Base-by-base conservation (phyloP, 192 early-diverging fungal genomes). In the Podila horticola region DNA sequence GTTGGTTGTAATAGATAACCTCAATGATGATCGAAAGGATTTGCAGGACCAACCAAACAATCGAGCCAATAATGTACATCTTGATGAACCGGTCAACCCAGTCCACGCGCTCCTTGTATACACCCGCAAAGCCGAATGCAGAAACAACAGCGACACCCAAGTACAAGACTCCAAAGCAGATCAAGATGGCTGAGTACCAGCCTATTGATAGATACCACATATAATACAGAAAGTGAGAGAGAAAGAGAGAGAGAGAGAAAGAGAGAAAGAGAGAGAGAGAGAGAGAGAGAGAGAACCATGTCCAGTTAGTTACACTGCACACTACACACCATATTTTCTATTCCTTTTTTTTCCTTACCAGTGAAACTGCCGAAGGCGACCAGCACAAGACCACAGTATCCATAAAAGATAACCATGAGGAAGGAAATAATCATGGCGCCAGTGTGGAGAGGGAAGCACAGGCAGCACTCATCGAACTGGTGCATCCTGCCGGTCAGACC, bases 391-490 rank as follows among this genome's bases (percentile, higher is more conserved):
- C 77, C 77, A 31, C 61, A 73, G 57, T 49, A 66, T 60, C 77
- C 77, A 63, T 81, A 81, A 45, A 73, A 73, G 28, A 81, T 60
- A 38, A 58, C 5, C 71, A 73, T 73, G 29, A 81, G 31, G 15
- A 41, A 22, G 8, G 71, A 26, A 20, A 81, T 69, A 48, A 73
- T 66, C 77, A 81, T 58, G 62, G 66, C 77, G 28, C 77, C 77
- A 5, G 77, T 73, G 67, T 81, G 71, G 19, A 81, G 52, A 3
- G 77, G 77, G 30, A 81, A 15, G 58, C 52, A 68, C 5, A 64
- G 10, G 65, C 77, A 81, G 71, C 77, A 81, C 20, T 50, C 22
- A 13, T 72, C 33, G 17, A 81, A 36, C 49, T 73, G 71, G 5
- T 48, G 77, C 62, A 81, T 30, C 66, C 62, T 72, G 36, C 62